These are phyloP conservation scores for Claviceps lovelessii DNA, from an alignment of 2,329 filamentous ascomycete species.

Conservation along the genomic window DNA sequence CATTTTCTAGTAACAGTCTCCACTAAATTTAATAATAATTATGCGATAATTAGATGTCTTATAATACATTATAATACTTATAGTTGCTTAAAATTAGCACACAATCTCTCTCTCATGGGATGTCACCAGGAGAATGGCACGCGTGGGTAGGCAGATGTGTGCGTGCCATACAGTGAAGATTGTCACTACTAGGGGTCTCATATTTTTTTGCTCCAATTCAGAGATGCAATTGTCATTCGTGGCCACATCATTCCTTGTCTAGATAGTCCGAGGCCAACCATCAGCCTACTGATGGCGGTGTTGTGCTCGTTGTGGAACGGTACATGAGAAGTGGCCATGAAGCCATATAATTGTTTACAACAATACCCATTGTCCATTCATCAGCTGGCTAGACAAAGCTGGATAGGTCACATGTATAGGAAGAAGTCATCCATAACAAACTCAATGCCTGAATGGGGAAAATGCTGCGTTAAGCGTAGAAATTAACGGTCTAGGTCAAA, in stretches of 20 bases:
- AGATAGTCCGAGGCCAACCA: neutral
- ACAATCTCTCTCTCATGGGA: too few relatives aligned
- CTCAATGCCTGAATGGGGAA: neutral
- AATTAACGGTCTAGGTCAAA: constrained; percentile 37
- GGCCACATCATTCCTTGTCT: neutral
- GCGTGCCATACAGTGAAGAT: too few relatives aligned
- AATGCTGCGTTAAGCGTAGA: constrained; percentile 28
- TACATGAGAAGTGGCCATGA: neutral
- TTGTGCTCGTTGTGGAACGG: neutral
- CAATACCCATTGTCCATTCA: neutral
- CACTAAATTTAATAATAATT: too few relatives aligned
- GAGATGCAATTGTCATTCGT: neutral
- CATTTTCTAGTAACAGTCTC: too few relatives aligned
- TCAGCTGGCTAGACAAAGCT: neutral
- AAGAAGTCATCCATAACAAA: neutral
- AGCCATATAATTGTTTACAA: neutral
- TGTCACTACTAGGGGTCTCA: neutral
- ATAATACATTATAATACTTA: too few relatives aligned
- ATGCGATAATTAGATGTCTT: too few relatives aligned
- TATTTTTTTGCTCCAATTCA: neutral
- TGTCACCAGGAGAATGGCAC: too few relatives aligned
- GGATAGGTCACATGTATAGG: neutral
- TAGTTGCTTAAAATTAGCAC: too few relatives aligned
- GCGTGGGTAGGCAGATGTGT: too few relatives aligned
- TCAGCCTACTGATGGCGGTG: neutral